Conservation (phyloP, 73 alveolate species). For the Paraurostyla sp. region DNA sequence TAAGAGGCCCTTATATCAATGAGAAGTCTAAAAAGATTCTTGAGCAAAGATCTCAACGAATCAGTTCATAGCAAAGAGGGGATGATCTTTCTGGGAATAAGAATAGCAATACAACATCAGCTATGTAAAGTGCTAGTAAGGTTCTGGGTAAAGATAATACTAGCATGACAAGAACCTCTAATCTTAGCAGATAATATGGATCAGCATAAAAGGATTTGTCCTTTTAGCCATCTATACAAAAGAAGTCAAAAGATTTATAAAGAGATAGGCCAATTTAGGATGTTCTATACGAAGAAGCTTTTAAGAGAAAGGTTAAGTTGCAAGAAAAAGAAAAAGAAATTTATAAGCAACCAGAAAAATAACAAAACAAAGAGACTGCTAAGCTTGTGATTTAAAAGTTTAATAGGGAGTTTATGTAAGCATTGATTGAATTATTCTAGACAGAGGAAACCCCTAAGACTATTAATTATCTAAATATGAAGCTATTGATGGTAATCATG, state of each 20-base stretch:
- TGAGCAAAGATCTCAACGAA: background rate
- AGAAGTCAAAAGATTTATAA: background rate
- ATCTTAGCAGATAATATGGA: background rate
- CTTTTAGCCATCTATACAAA: background rate
- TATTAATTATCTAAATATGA: conserved; percentile 26
- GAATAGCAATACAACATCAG: too few relatives aligned
- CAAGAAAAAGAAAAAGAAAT: background rate
- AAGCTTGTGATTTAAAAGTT: background rate
- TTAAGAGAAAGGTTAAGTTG: background rate
- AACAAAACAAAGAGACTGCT: background rate
- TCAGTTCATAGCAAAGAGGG: background rate
- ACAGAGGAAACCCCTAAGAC: background rate
- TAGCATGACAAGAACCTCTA: background rate
- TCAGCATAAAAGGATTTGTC: background rate
- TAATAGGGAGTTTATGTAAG: background rate
- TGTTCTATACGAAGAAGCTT: conserved; percentile 21
- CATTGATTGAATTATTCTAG: background rate
- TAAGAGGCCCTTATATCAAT: background rate
- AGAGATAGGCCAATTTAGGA: conserved; percentile 17
- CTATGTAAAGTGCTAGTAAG: too few relatives aligned
- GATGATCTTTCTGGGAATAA: background rate
- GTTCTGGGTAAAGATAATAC: background rate
- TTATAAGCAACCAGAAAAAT: background rate
- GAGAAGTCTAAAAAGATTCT: background rate
- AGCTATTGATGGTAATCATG: background rate